These are phyloP conservation scores for Saccharomycopsis sp. DNA, from an alignment of 805 yeast genomes.

Conservation along the genomic window DNA sequence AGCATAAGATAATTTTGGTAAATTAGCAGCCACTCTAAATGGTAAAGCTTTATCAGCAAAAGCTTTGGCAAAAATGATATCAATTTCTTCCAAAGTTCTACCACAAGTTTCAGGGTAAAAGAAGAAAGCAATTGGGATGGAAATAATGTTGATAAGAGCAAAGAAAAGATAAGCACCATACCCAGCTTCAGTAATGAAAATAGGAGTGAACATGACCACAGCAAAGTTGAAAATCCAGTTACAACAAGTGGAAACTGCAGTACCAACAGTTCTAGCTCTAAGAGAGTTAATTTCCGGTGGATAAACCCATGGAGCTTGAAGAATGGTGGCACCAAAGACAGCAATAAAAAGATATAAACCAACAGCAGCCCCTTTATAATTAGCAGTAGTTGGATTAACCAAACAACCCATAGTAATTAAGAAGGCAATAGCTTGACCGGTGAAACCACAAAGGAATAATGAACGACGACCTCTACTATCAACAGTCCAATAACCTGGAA, in stretches of 20 bases:
- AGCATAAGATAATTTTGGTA: slow-evolving; percentile 39
- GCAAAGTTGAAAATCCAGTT: slow-evolving; percentile 60
- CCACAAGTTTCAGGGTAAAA: slow-evolving; percentile 74
- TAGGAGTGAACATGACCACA: slow-evolving; percentile 61
- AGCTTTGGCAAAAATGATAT: slow-evolving; percentile 50
- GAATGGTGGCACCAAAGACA: slow-evolving; percentile 44
- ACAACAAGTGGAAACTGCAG: slow-evolving; percentile 52
- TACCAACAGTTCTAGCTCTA: slow-evolving; percentile 48
- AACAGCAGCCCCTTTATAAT: slow-evolving; percentile 59
- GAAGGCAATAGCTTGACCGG: slow-evolving; percentile 40
- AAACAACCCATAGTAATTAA: slow-evolving; percentile 41
- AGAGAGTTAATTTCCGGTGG: slow-evolving; percentile 57
- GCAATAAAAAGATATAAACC: slow-evolving; percentile 47
- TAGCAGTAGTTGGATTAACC: slow-evolving; percentile 28
- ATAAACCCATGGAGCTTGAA: slow-evolving; percentile 53
- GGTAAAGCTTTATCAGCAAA: slow-evolving; percentile 46
- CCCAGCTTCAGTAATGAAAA: slow-evolving; percentile 35
- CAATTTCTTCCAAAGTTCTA: slow-evolving; percentile 65
- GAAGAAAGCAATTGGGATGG: slow-evolving; percentile 53
- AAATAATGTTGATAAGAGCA: slow-evolving; percentile 49
- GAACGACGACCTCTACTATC: slow-evolving; percentile 64
- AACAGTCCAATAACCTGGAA: slow-evolving; percentile 47
- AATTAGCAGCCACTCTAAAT: slow-evolving; percentile 50
- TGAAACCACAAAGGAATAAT: slow-evolving; percentile 39
- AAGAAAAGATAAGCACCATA: slow-evolving; percentile 67